Conservation (phyloP, 2,329 filamentous ascomycete genomes). For the Graphiopsis chlorocephala region DNA sequence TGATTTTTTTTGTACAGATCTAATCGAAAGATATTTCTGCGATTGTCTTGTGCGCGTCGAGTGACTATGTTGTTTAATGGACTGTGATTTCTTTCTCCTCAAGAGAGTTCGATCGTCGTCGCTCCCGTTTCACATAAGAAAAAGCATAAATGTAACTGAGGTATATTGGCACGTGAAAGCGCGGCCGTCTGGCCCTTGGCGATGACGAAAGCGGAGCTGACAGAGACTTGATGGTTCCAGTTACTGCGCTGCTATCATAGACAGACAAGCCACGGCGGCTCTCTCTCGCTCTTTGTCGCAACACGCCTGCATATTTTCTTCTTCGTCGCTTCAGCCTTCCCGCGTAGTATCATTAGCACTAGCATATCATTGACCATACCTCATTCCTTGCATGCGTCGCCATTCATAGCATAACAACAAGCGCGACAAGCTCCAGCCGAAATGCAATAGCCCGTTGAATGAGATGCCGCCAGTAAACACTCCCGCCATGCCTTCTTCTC, state of each 20-base stretch:
- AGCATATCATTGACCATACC: neutral
- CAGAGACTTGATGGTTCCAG: neutral
- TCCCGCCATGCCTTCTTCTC: conserved; percentile 13
- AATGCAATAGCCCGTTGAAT: conserved; percentile 4
- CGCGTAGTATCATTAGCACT: neutral
- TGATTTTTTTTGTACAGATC: conserved; percentile 10
- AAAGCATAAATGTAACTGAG: neutral
- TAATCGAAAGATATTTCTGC: conserved; percentile 16
- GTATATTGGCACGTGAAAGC: conserved; percentile 12
- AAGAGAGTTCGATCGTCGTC: neutral
- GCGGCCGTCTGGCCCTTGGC: neutral
- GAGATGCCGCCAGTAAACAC: conserved; percentile 10
- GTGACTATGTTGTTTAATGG: neutral
- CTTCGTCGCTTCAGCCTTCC: neutral
- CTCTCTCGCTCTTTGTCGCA: conserved; percentile 1
- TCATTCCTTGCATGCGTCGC: neutral
- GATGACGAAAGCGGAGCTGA: conserved; percentile 14
- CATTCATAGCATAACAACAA: neutral
- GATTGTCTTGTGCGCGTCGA: neutral
- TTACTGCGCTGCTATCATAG: neutral
- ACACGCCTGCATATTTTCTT: neutral
- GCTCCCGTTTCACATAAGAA: neutral
- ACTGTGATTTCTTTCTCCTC: neutral
- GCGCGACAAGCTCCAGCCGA: neutral
- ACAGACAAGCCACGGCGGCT: neutral